phyloP scores from a whole-genome alignment of 768 basidiomycete genomes.

The Phaeotremella fagi region DNA sequence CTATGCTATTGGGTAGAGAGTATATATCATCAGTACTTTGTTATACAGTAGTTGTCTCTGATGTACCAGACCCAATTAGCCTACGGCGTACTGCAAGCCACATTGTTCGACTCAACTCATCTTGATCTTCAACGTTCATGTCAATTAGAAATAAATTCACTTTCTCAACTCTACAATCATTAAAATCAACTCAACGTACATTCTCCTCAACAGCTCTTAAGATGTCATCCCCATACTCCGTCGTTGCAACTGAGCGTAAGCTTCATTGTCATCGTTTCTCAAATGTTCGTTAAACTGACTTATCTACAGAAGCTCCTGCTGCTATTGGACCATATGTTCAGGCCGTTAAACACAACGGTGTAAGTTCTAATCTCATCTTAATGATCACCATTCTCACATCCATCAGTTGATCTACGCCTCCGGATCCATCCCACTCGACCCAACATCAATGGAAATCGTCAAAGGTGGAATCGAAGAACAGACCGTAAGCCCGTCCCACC shows the following conservation, averaged over 20 bases:
- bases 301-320: conserved; percentile 43
- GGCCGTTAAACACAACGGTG: conserved; percentile 72
- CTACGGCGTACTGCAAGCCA: too few species aligned
- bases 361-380: conserved; percentile 12
- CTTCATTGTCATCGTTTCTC: not conserved
- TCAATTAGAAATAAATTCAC: too few species aligned
- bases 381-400: not conserved
- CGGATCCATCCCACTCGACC: conserved; percentile 80
- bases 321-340: conserved; percentile 59
- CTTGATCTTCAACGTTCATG: too few species aligned
- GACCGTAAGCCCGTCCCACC: conserved; percentile 50
- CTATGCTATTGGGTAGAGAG: too few species aligned
- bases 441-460: conserved; percentile 65
- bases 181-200: too few species aligned
- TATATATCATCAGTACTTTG: too few species aligned
- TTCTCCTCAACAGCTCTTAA: conserved; percentile 6
- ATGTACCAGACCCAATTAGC: too few species aligned
- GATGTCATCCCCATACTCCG: conserved; percentile 45
- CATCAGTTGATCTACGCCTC: conserved; percentile 69
- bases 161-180: too few species aligned
- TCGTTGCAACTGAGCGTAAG: conserved; percentile 46
- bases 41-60: too few species aligned
- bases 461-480: conserved; percentile 72
- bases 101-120: too few species aligned
- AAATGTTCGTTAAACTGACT: not conserved